These are phyloP conservation scores for Drechslerella stenobrocha DNA, from an alignment of 2,329 filamentous ascomycete genomes.

Conservation along the genomic window DNA sequence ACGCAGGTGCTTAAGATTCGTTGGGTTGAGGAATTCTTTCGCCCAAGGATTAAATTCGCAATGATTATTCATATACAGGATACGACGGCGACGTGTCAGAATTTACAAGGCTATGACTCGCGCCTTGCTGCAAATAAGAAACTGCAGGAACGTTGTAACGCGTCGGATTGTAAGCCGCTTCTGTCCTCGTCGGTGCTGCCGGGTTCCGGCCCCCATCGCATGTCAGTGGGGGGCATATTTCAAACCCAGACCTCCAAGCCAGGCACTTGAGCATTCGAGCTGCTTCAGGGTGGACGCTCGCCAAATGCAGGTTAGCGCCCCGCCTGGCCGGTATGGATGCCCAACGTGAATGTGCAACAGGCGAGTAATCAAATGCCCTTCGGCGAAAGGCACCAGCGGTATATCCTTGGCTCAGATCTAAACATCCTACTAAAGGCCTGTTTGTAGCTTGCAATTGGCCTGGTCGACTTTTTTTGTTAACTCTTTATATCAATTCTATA, in stretches of 20 bases:
- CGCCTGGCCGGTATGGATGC: background rate
- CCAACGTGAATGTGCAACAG: background rate
- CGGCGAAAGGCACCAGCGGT: background rate
- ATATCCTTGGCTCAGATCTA: background rate
- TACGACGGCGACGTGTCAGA: too few species aligned
- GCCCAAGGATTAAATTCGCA: too few species aligned
- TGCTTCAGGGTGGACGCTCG: background rate
- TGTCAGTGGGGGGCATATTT: too few species aligned
- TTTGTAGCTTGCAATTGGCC: background rate
- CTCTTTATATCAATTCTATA: too few species aligned
- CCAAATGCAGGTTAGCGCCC: too few species aligned
- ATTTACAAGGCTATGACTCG: too few species aligned
- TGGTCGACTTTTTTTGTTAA: too few species aligned
- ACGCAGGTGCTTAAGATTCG: too few species aligned
- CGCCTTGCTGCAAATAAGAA: constrained; percentile 3
- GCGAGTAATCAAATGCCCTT: background rate
- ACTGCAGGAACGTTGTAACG: background rate
- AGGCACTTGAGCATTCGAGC: too few species aligned
- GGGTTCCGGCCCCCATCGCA: background rate
- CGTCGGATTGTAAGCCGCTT: background rate
- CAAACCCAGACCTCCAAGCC: too few species aligned
- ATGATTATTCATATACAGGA: too few species aligned
- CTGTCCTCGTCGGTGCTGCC: constrained; percentile 2
- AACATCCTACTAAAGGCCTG: background rate
- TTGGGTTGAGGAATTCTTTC: too few species aligned